Evolutionary conservation across 1,284 basidiomycete species (phyloP).

Genomic region (Papiliotrema laurentii): DNA sequence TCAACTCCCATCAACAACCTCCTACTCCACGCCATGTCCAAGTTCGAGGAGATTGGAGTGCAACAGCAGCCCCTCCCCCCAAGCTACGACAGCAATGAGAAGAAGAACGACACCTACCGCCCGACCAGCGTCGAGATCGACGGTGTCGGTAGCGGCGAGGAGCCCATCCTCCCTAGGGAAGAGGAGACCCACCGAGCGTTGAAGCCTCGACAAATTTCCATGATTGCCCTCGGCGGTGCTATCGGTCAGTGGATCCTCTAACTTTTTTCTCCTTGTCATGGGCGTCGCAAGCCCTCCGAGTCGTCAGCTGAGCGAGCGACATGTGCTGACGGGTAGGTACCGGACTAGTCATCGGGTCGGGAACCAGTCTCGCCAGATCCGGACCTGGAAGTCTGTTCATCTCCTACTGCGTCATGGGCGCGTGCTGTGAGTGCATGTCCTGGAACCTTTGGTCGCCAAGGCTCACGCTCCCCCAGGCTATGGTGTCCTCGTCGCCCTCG

Average conservation of each 20-base stretch:
- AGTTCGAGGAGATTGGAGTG: no score
- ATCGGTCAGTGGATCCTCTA: constrained; percentile 44
- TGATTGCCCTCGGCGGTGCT: constrained; percentile 53
- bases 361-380: constrained; percentile 45
- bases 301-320: no score
- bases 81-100: no score
- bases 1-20: no score
- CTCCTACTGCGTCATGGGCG: constrained; percentile 47
- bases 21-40: no score
- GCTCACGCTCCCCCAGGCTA: constrained; percentile 14
- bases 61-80: no score
- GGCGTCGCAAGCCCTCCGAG: no score
- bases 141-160: not conserved
- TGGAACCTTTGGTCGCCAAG: no score
- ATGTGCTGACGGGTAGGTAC: constrained; percentile 46
- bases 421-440: constrained; percentile 22
- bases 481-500: constrained; percentile 41
- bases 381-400: constrained; percentile 51
- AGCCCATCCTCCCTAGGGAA: constrained; percentile 12
- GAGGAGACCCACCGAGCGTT: constrained; percentile 32
- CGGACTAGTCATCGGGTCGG: constrained; percentile 68
- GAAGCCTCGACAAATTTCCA: constrained; percentile 34
- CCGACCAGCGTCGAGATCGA: not conserved
- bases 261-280: not conserved
- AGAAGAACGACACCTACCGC: not conserved